Conservation (phyloP, 495 filamentous ascomycete species). For the Aspergillus coremiiformis region DNA sequence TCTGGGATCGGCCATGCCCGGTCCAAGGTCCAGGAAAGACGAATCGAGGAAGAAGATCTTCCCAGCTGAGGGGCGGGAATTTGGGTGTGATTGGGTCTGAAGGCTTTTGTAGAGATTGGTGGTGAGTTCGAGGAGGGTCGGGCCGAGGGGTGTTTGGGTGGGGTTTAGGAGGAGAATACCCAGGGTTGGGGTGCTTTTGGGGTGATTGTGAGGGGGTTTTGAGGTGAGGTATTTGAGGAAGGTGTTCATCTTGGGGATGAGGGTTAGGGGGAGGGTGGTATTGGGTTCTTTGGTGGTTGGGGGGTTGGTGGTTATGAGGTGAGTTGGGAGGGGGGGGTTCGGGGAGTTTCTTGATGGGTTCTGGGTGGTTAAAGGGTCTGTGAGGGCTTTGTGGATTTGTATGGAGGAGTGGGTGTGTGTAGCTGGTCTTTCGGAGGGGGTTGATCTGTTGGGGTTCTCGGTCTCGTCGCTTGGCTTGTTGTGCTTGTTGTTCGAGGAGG, state of each 20-base stretch:
- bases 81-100: neutral
- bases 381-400: neutral
- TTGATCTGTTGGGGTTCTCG: neutral
- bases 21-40: constrained; percentile 15
- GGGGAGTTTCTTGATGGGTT: neutral
- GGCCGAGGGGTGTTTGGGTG: constrained; percentile 12
- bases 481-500: neutral
- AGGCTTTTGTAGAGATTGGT: constrained; percentile 11
- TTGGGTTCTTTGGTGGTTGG: neutral
- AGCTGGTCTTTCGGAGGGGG: neutral
- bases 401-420: neutral
- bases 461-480: neutral
- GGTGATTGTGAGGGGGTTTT: neutral
- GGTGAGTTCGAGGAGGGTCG: constrained; percentile 19
- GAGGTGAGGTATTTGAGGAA: neutral
- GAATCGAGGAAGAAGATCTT: constrained; percentile 32
- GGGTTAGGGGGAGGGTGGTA: neutral
- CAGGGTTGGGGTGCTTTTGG: neutral
- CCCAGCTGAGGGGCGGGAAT: constrained; percentile 9
- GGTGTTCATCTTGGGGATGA: neutral
- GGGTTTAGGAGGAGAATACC: constrained; percentile 6
- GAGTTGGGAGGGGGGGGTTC: neutral
- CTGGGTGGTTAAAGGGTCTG: neutral
- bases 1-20: constrained; percentile 10
- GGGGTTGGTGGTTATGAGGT: neutral